Percentiles rank a stretch among this genome's conserved stretches.
Evolutionary conservation across 2,329 filamentous ascomycete genomes (phyloP).

Genomic region (Cercospora citrullina): DNA sequence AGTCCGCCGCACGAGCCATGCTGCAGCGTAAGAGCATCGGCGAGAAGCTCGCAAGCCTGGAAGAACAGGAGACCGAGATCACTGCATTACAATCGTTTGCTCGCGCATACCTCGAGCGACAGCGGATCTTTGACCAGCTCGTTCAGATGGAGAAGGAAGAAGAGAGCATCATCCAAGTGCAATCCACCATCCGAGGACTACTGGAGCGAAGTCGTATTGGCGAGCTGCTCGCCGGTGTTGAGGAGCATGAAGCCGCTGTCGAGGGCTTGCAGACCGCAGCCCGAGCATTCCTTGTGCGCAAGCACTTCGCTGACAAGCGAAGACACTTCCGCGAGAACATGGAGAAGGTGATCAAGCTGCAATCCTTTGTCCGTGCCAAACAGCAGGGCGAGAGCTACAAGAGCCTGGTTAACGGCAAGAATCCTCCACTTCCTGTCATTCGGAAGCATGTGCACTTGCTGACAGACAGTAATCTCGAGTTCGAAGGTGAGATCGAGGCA

Average conservation of each 20-base stretch:
- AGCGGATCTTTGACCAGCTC: slow-evolving; percentile 62
- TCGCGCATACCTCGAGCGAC: slow-evolving; percentile 65
- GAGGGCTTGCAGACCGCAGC: slow-evolving; percentile 72
- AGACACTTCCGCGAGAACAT: slow-evolving; percentile 93
- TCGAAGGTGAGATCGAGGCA: slow-evolving; percentile 97
- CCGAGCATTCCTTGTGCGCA: slow-evolving; percentile 71
- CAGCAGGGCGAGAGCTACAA: slow-evolving; percentile 98
- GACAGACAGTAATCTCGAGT: slow-evolving; percentile 98
- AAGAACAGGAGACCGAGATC: slow-evolving; percentile 58
- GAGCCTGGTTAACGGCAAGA: slow-evolving; percentile 92
- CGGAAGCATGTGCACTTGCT: slow-evolving; percentile 98
- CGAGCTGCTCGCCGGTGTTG: slow-evolving; percentile 71
- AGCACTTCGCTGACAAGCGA: slow-evolving; percentile 78
- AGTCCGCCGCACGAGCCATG: slow-evolving; percentile 55
- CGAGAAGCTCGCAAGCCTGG: slow-evolving; percentile 54
- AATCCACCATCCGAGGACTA: slow-evolving; percentile 76
- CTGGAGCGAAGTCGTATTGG: slow-evolving; percentile 73
- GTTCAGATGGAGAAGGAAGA: slow-evolving; percentile 69
- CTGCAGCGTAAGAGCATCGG: slow-evolving; percentile 47
- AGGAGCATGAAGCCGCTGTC: slow-evolving; percentile 78
- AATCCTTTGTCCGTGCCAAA: slow-evolving; percentile 92
- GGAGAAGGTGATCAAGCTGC: slow-evolving; percentile 98
- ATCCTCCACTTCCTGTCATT: slow-evolving; percentile 92
- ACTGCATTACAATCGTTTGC: slow-evolving; percentile 65
- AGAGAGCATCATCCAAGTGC: slow-evolving; percentile 66